These are phyloP conservation scores for Colletotrichum agaves DNA, from an alignment of 2,329 filamentous ascomycete species.

Conservation along the genomic window DNA sequence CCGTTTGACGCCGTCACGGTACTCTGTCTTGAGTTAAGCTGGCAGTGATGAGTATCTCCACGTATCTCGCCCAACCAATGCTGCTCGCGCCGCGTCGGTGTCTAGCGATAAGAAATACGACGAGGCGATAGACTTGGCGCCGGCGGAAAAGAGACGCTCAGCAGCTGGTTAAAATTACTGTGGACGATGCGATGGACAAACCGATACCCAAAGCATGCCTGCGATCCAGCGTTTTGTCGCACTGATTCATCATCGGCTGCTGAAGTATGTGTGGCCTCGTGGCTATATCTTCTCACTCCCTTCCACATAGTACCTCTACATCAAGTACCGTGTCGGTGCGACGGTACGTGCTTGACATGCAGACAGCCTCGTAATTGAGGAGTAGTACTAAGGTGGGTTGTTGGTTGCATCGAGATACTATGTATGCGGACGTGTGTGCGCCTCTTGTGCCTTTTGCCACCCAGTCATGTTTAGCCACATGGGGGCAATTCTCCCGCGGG, in stretches of 20 bases:
- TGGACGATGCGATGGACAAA: not conserved
- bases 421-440: not conserved
- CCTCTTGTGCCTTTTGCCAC: too few species aligned
- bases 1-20: slow-evolving; percentile 1
- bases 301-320: not conserved
- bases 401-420: slow-evolving; percentile 10
- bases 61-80: not conserved
- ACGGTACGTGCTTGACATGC: not conserved
- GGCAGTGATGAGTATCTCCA: not conserved
- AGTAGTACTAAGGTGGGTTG: not conserved
- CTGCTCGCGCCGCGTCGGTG: not conserved
- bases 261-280: not conserved
- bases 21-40: not conserved
- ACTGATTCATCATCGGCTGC: not conserved
- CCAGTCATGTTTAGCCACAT: too few species aligned
- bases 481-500: too few species aligned
- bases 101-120: not conserved
- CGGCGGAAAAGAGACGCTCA: slow-evolving; percentile 12
- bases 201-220: not conserved
- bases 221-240: not conserved
- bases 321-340: not conserved
- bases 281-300: not conserved
- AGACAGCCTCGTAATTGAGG: not conserved
- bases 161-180: not conserved
- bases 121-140: slow-evolving; percentile 13